phyloP scores from a whole-genome alignment of 1,284 basidiomycete genomes.

The Sanghuangporus weigelae region DNA sequence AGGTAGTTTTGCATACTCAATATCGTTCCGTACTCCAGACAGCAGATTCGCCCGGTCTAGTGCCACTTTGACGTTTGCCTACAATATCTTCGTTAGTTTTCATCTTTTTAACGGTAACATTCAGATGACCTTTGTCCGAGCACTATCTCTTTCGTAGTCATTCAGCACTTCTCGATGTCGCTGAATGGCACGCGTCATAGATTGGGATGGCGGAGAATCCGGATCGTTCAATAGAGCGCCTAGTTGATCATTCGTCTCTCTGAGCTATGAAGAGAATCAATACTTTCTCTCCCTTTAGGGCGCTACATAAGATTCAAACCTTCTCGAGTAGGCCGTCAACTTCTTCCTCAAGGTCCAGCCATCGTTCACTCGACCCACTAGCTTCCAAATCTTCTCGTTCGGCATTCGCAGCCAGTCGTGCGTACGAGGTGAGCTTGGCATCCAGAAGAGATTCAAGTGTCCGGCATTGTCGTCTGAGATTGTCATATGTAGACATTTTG shows the following conservation, averaged over 20 bases:
- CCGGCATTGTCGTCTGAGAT: constrained; percentile 80
- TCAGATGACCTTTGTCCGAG: constrained; percentile 70
- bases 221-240: constrained; percentile 64
- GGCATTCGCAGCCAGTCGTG: constrained; percentile 76
- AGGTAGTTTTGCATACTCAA: constrained; percentile 58
- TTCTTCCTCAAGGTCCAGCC: constrained; percentile 81
- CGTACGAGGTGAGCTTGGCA: constrained; percentile 85
- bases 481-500: constrained; percentile 69
- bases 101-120: neutral
- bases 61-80: constrained; percentile 81
- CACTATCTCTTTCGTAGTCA: constrained; percentile 82
- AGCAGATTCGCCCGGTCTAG: constrained; percentile 85
- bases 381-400: constrained; percentile 68
- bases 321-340: constrained; percentile 85
- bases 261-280: constrained; percentile 46
- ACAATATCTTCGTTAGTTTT: constrained; percentile 8
- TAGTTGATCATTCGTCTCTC: constrained; percentile 78
- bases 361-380: constrained; percentile 60
- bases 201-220: constrained; percentile 70
- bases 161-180: constrained; percentile 87
- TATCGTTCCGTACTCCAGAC: constrained; percentile 91
- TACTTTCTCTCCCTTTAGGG: neutral
- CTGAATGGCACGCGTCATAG: constrained; percentile 86
- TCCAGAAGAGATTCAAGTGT: constrained; percentile 90
- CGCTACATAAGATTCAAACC: constrained; percentile 39